Conservation (phyloP, 2,329 filamentous ascomycete genomes). For the Trichoderma pleuroti region DNA sequence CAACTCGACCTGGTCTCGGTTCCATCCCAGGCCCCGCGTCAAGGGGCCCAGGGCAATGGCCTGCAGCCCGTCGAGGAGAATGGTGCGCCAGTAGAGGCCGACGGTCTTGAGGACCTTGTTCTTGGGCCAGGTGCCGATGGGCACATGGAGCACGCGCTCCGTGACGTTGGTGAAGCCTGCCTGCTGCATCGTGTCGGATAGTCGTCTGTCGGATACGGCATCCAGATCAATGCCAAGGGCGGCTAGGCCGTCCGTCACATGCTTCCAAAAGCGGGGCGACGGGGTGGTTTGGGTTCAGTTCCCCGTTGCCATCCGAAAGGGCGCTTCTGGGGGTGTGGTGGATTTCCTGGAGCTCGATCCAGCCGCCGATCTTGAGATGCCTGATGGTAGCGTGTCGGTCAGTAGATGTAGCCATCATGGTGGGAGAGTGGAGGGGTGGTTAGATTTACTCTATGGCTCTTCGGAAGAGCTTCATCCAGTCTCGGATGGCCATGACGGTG, state of each 20-base stretch:
- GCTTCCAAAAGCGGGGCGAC: constrained; percentile 45
- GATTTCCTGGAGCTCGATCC: constrained; percentile 55
- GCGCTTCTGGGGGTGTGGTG: constrained; percentile 47
- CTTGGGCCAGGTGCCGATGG: constrained; percentile 53
- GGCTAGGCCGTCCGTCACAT: constrained; percentile 43
- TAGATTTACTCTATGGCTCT: constrained; percentile 44
- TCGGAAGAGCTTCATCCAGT: constrained; percentile 51
- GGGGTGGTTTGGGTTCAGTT: constrained; percentile 38
- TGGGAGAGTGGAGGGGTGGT: not conserved
- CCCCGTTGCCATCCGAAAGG: constrained; percentile 36
- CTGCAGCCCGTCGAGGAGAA: constrained; percentile 48
- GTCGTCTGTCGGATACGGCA: constrained; percentile 38
- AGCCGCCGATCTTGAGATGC: constrained; percentile 52
- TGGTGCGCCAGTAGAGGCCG: constrained; percentile 50
- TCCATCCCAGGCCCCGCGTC: constrained; percentile 48
- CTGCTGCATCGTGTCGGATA: constrained; percentile 45
- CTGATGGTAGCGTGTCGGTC: constrained; percentile 27
- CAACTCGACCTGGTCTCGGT: constrained; percentile 45
- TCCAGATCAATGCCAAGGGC: constrained; percentile 47
- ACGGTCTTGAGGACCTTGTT: constrained; percentile 50
- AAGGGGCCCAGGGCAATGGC: constrained; percentile 52
- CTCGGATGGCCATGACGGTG: constrained; percentile 52
- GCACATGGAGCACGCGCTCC: constrained; percentile 48
- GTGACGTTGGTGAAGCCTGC: constrained; percentile 52
- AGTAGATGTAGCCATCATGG: not conserved